These are phyloP conservation scores for Dovyalis caffra DNA, from an alignment of 345 rosid genomes.

Conservation along the genomic window DNA sequence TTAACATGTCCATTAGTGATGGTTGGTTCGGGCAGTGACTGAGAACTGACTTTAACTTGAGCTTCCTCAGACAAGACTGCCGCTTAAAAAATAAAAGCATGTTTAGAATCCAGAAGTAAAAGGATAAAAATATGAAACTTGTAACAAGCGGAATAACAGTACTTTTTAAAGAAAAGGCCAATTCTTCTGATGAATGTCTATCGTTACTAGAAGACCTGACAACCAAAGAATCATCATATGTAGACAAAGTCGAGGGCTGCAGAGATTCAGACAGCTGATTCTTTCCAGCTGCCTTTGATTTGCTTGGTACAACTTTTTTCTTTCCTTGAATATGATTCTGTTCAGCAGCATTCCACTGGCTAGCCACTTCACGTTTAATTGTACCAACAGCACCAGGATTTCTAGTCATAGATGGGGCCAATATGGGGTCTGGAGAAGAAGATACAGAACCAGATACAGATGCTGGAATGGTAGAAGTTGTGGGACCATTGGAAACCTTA, in stretches of 20 bases:
- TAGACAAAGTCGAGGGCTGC: constrained; percentile 26
- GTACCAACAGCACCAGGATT: constrained; percentile 32
- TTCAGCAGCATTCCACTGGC: constrained; percentile 32
- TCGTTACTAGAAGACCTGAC: constrained; percentile 27
- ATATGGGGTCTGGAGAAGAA: constrained; percentile 42
- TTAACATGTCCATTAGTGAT: constrained; percentile 56
- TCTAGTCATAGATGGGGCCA: constrained; percentile 27
- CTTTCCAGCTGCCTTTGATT: constrained; percentile 28
- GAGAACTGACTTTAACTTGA: constrained; percentile 32
- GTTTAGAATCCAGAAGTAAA: background rate
- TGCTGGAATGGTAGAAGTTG: constrained; percentile 17
- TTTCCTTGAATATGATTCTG: constrained; percentile 31
- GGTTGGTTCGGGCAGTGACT: constrained; percentile 31
- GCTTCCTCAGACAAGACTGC: constrained; percentile 36
- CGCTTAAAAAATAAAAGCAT: constrained; percentile 23
- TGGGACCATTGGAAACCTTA: constrained; percentile 26
- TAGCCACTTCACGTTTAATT: constrained; percentile 26
- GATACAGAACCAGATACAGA: constrained; percentile 38
- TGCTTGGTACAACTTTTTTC: constrained; percentile 19
- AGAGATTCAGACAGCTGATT: constrained; percentile 31
- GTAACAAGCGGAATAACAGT: background rate
- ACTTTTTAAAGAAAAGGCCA: constrained; percentile 40
- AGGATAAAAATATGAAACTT: background rate
- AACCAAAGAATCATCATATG: constrained; percentile 26
- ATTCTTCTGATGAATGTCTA: constrained; percentile 27